These are phyloP conservation scores for Haematococcus lacustris DNA, from an alignment of 139 green algal genomes.

Conservation along the genomic window DNA sequence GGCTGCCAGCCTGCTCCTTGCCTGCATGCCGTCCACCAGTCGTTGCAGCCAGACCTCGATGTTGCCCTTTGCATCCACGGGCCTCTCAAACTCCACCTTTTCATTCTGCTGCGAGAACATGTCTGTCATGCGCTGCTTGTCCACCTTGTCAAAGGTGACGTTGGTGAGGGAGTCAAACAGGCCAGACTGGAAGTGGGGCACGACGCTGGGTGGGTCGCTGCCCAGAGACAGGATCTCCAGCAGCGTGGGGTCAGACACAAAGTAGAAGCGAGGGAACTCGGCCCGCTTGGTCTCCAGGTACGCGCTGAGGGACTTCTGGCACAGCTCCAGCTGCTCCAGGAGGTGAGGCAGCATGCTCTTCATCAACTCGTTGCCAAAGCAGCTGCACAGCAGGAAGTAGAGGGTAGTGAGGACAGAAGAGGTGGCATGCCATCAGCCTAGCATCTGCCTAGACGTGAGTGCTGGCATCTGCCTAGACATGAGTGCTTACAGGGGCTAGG, in stretches of 20 bases:
- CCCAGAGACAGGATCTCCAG: constrained; percentile 94
- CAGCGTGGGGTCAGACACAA: constrained; percentile 93
- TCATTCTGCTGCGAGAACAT: constrained; percentile 80
- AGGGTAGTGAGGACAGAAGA: too few relatives aligned
- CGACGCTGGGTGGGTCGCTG: constrained; percentile 79
- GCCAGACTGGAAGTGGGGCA: constrained; percentile 91
- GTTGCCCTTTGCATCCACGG: constrained; percentile 74
- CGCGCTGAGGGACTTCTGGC: constrained; percentile 84
- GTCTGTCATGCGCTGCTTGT: constrained; percentile 84
- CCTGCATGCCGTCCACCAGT: constrained; percentile 90
- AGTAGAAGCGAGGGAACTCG: constrained; percentile 96
- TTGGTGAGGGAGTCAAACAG: constrained; percentile 86
- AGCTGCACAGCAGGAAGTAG: constrained; percentile 11
- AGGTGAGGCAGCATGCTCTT: constrained; percentile 86
- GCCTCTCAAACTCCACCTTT: constrained; percentile 42
- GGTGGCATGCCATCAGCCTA: too few relatives aligned
- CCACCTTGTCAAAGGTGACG: constrained; percentile 84
- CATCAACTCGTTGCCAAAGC: constrained; percentile 78
- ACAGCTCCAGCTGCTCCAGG: constrained; percentile 91
- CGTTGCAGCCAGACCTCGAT: constrained; percentile 93
- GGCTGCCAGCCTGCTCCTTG: too few relatives aligned
- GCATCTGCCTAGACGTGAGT: too few relatives aligned
- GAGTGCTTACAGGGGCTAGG: too few relatives aligned
- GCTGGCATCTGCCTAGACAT: too few relatives aligned
- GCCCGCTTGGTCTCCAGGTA: constrained; percentile 94